Percentiles rank a stretch among this genome's conserved stretches.
Evolutionary conservation across 257 asterid species (phyloP).

Genomic region (Cruciata laevipes): DNA sequence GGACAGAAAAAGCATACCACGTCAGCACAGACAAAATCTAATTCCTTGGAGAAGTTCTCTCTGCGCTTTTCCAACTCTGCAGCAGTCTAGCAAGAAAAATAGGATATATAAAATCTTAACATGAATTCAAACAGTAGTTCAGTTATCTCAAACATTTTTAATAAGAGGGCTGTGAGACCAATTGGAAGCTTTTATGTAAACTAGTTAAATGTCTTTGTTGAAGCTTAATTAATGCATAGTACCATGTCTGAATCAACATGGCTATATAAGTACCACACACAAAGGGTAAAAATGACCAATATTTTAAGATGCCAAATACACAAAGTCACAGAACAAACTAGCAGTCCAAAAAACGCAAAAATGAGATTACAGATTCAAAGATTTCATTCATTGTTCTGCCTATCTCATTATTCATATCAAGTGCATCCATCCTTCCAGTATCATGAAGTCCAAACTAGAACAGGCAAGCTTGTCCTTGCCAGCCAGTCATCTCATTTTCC

Average conservation of each 20-base stretch:
- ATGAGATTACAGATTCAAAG: background rate
- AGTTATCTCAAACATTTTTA: background rate
- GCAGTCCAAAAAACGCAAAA: background rate
- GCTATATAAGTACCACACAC: background rate
- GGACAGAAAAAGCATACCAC: slow-evolving; percentile 46
- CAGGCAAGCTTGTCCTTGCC: background rate
- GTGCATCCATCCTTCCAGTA: background rate
- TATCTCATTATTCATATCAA: background rate
- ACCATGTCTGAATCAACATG: background rate
- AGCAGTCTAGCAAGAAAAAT: slow-evolving; percentile 47
- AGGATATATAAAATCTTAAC: slow-evolving; percentile 5
- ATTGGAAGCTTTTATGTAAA: background rate
- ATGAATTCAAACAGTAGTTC: background rate
- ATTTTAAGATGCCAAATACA: background rate
- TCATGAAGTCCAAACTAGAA: background rate
- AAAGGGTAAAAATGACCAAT: background rate
- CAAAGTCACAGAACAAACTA: background rate
- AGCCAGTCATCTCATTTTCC: background rate
- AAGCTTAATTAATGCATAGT: background rate
- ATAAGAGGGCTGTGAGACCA: background rate
- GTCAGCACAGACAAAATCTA: slow-evolving; percentile 84
- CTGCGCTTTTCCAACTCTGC: slow-evolving; percentile 81
- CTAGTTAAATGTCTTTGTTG: background rate
- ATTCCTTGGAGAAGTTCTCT: slow-evolving; percentile 86
- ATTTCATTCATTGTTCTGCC: background rate